A percentile compares a stretch with the other conserved stretches of the same genome.
Evolutionary conservation across 306 rosid species (phyloP).

Genomic region (Quercus suber): DNA sequence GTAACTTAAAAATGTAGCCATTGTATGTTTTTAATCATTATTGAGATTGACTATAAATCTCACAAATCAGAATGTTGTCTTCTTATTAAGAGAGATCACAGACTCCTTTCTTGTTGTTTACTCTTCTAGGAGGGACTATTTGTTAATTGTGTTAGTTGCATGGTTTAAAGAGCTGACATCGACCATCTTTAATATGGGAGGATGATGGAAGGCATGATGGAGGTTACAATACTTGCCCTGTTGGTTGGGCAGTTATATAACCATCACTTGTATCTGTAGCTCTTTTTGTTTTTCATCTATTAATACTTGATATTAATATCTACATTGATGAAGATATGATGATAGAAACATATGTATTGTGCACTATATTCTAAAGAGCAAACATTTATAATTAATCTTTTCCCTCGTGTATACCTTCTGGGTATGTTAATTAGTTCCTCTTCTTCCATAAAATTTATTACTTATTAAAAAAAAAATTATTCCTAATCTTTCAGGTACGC

Average conservation of each 20-base stretch:
- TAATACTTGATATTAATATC: background rate
- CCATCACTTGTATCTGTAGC: background rate
- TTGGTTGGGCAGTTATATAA: background rate
- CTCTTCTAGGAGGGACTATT: background rate
- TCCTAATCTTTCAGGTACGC: constrained; percentile 54
- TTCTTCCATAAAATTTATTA: background rate
- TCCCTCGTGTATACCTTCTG: background rate
- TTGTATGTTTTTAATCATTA: background rate
- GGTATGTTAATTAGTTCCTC: no score
- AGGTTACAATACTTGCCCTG: background rate
- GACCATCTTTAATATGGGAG: background rate
- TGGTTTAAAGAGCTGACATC: background rate
- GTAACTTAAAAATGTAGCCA: background rate
- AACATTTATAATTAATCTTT: constrained; percentile 12
- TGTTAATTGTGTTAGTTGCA: background rate
- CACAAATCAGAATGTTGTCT: background rate
- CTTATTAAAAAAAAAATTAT: background rate
- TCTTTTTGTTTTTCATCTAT: background rate
- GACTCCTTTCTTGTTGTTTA: background rate
- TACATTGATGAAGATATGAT: background rate
- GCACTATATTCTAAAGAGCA: background rate
- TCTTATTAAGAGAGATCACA: background rate
- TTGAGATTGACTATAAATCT: background rate
- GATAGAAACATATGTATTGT: background rate
- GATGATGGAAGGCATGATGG: background rate